Base-by-base conservation (phyloP, 768 basidiomycete genomes). In the Pisolithus sp. region DNA sequence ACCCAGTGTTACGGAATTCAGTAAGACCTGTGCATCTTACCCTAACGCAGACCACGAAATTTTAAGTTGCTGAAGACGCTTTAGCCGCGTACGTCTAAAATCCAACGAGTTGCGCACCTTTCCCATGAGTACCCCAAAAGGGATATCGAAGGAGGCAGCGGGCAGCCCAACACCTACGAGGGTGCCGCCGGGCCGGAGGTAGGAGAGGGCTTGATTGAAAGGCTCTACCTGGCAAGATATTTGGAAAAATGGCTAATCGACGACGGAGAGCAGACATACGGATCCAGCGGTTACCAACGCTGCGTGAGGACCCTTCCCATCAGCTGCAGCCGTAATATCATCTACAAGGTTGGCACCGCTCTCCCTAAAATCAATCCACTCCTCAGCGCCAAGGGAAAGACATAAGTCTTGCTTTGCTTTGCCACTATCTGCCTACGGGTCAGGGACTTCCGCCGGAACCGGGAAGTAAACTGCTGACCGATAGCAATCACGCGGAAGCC, bases 401-500 rank as follows among this genome's bases (percentile, higher is more conserved):
- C 69, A 70, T 24, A 75, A 55, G 13, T 66, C 53, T 24, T 64
- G 60, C 61, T 77, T 78, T 26, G 66, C 71, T 9, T 60, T 71
- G 20, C 77, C 75, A 4, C 64, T 73, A 52, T 80, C 79, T 68
- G 9, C 21, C n/a, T 15, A 34, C 23, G 13, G 18, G 7, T 7
- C 20, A 23, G 39, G 17, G 46, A 3, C 24, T 2, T 5, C n/a
- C 12, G 48, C n/a, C 49, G 6, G 17, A 26, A 30, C 5, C 28
- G 13, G 5, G 18, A 12, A 9, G 26, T 18, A 46, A 21, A 15
- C 21, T 23, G 12, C 36, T 5, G 57, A 23, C 65, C 66, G 59
- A 80, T 71, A 13, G 74, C 78, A 47, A 80, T 65, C 24, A 76
- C 73, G 2, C 72, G 66, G 40, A 76, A 56, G 28, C 76, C 75